Percentiles rank a stretch among this genome's conserved stretches.
Conservation (phyloP, 2,329 filamentous ascomycete genomes). For the Chaetomiaceae sp. region DNA sequence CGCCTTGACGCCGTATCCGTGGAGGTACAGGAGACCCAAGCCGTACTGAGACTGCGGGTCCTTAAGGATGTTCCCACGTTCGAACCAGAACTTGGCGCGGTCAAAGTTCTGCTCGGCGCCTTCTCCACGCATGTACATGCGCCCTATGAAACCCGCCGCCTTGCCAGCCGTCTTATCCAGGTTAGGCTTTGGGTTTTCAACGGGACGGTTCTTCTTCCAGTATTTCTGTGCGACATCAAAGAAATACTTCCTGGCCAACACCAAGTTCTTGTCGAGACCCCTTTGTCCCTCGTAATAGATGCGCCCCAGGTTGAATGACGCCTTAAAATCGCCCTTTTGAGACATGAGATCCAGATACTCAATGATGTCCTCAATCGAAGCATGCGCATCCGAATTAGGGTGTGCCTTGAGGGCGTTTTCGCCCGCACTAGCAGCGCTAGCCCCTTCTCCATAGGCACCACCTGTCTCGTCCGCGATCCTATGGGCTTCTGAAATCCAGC, state of each 20-base stretch:
- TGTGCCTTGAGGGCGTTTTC: constrained; percentile 71
- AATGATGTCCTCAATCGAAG: constrained; percentile 86
- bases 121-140: constrained; percentile 87
- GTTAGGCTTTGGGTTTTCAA: constrained; percentile 62
- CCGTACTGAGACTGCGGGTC: constrained; percentile 83
- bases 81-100: constrained; percentile 77
- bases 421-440: constrained; percentile 83
- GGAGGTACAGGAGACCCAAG: constrained; percentile 75
- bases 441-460: constrained; percentile 91
- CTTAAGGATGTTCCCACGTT: constrained; percentile 67
- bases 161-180: constrained; percentile 77
- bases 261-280: constrained; percentile 67
- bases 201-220: constrained; percentile 77
- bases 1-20: constrained; percentile 65
- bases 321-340: constrained; percentile 82
- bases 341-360: constrained; percentile 91
- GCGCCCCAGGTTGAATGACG: constrained; percentile 78
- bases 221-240: constrained; percentile 72
- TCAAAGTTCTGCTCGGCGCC: constrained; percentile 74
- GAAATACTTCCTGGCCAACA: constrained; percentile 75
- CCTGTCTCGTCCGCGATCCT: constrained; percentile 86
- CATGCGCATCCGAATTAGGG: constrained; percentile 73
- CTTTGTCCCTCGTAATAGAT: constrained; percentile 85
- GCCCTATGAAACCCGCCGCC: constrained; percentile 79
- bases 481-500: constrained; percentile 72